A percentile compares a stretch with the other conserved stretches of the same genome.
Conservation (phyloP, 164 flowering plant species). For the Warburgia ugandensis region DNA sequence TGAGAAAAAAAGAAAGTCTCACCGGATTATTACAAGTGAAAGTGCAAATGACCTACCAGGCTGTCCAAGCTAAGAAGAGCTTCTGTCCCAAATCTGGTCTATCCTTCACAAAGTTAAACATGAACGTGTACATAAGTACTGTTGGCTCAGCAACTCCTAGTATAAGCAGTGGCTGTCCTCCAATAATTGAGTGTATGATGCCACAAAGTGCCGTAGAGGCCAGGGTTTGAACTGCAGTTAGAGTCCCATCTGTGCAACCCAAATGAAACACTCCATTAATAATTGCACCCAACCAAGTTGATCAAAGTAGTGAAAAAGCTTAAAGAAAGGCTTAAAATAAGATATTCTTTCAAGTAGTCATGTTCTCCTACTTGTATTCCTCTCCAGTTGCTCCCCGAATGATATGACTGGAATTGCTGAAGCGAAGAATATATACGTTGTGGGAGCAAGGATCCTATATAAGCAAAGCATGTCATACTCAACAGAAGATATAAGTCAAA, state of each 20-base stretch:
- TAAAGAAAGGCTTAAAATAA: neutral
- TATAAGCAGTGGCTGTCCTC: conserved; percentile 98
- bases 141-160: conserved; percentile 99
- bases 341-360: neutral
- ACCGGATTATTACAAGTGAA: neutral
- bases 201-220: conserved; percentile 96
- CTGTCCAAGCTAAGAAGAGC: conserved; percentile 88
- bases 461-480: neutral
- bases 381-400: conserved; percentile 90
- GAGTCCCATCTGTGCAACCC: conserved; percentile 57
- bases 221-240: conserved; percentile 95
- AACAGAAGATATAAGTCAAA: no score
- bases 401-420: conserved; percentile 98
- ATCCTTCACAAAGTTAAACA: conserved; percentile 88
- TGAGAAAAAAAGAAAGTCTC: neutral
- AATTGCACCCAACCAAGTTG: neutral
- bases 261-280: neutral
- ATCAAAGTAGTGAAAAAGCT: neutral
- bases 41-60: conserved; percentile 48
- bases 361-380: conserved; percentile 55
- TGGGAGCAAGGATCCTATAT: conserved; percentile 89
- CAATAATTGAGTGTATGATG: conserved; percentile 81
- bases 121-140: conserved; percentile 92
- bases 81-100: conserved; percentile 69
- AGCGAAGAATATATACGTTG: conserved; percentile 95